Conservation (phyloP, 2,329 filamentous ascomycete genomes). For the Verticillium zaregamsianum region DNA sequence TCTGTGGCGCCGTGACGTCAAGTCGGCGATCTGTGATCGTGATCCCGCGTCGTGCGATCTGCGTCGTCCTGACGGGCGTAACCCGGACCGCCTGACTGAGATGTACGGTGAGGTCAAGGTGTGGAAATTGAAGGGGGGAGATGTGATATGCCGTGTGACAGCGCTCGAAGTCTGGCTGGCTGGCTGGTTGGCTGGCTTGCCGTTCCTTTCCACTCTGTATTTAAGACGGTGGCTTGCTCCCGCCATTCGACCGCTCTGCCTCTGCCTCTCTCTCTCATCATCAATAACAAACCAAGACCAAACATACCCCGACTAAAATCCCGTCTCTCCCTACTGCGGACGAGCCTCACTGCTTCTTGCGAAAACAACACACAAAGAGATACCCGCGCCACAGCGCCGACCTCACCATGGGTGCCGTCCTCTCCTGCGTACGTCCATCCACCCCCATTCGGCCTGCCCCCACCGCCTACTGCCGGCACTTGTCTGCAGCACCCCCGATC, state of each 20-base stretch:
- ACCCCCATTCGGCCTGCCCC: neutral
- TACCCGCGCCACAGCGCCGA: neutral
- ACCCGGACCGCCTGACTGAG: neutral
- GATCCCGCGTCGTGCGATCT: neutral
- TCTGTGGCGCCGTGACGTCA: neutral
- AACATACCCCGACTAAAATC: slow-evolving; percentile 13
- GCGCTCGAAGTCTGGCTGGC: neutral
- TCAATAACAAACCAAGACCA: slow-evolving; percentile 7
- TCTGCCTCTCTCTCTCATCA: neutral
- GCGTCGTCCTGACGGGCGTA: neutral
- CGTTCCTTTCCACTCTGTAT: neutral
- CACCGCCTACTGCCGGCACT: neutral
- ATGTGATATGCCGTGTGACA: neutral
- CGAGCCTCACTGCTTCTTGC: neutral
- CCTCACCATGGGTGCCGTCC: slow-evolving; percentile 71
- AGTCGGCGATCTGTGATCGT: neutral
- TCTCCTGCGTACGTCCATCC: slow-evolving; percentile 68
- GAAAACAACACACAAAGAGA: neutral
- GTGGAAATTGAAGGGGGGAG: neutral
- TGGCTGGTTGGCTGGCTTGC: neutral
- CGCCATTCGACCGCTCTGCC: neutral
- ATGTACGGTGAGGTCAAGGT: neutral
- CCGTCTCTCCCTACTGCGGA: neutral
- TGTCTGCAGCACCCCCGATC: neutral
- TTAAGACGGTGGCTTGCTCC: neutral